Conservation (phyloP, 2,329 filamentous ascomycete species). For the Fusarium pininemorale region DNA sequence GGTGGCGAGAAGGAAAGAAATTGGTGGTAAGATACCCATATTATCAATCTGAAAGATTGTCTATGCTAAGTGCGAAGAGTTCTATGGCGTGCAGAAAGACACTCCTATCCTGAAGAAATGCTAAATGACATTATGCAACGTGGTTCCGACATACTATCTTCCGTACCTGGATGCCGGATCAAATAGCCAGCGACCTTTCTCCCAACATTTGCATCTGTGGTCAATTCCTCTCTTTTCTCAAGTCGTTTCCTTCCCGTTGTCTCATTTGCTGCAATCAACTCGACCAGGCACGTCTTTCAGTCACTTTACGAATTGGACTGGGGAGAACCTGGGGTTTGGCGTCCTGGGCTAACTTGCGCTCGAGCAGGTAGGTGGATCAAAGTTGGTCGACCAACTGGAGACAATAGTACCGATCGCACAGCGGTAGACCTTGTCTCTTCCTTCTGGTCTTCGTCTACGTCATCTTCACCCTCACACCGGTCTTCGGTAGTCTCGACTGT, state of each 20-base stretch:
- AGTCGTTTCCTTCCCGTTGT: background rate
- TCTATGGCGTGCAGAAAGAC: background rate
- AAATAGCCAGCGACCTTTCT: too few species aligned
- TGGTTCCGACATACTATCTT: background rate
- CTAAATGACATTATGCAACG: background rate
- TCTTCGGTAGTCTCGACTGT: background rate
- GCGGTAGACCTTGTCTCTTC: background rate
- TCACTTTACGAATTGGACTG: background rate
- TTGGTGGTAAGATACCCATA: slow-evolving; percentile 23
- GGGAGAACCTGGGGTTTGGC: background rate
- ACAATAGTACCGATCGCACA: background rate
- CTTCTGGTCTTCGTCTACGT: background rate
- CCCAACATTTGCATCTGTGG: background rate
- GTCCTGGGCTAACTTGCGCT: background rate
- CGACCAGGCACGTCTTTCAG: background rate
- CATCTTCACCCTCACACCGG: background rate
- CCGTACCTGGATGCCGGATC: background rate
- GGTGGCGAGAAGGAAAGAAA: background rate
- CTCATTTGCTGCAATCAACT: background rate
- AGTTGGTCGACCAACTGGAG: background rate
- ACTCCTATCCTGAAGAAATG: background rate
- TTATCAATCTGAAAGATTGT: background rate
- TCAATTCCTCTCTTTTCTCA: background rate
- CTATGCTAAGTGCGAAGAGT: background rate
- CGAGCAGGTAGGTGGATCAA: background rate